Percentiles rank a stretch among this genome's conserved stretches.
These are phyloP conservation scores for Leucaena leucocephala DNA, from an alignment of 306 rosid species.

Conservation along the genomic window DNA sequence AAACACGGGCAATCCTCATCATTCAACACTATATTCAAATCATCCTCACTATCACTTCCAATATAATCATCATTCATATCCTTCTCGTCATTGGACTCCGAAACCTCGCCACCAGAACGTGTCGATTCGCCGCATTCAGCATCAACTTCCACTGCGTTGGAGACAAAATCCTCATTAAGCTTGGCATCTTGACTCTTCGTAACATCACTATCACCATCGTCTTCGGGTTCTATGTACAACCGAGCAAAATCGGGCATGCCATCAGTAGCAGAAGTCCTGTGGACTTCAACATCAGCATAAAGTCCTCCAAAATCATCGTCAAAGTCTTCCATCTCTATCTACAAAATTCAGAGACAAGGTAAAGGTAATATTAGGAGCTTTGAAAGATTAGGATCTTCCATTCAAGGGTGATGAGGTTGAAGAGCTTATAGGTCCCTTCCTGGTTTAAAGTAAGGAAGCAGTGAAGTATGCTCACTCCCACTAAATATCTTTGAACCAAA, in stretches of 20 bases:
- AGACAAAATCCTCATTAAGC: not conserved
- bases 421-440: not conserved
- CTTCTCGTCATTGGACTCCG: slow-evolving; percentile 15
- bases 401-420: not conserved
- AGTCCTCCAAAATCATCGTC: slow-evolving; percentile 69
- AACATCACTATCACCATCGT: not conserved
- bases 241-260: slow-evolving; percentile 24
- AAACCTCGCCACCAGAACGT: slow-evolving; percentile 9
- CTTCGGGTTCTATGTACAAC: slow-evolving; percentile 27
- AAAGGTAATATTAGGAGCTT: not conserved
- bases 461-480: not conserved
- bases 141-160: slow-evolving; percentile 25
- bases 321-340: slow-evolving; percentile 40
- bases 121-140: slow-evolving; percentile 19
- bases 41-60: slow-evolving; percentile 69
- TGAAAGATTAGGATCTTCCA: slow-evolving; percentile 22
- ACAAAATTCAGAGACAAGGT: not conserved
- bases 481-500: not conserved
- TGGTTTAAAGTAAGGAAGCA: not conserved
- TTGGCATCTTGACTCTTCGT: not conserved
- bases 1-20: slow-evolving; percentile 46
- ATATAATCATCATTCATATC: slow-evolving; percentile 23
- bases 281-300: slow-evolving; percentile 49
- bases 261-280: slow-evolving; percentile 35
- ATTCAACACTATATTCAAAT: slow-evolving; percentile 65